Evolutionary conservation across 768 basidiomycete species (phyloP).

Genomic region (Neoboletus brunneissimus): DNA sequence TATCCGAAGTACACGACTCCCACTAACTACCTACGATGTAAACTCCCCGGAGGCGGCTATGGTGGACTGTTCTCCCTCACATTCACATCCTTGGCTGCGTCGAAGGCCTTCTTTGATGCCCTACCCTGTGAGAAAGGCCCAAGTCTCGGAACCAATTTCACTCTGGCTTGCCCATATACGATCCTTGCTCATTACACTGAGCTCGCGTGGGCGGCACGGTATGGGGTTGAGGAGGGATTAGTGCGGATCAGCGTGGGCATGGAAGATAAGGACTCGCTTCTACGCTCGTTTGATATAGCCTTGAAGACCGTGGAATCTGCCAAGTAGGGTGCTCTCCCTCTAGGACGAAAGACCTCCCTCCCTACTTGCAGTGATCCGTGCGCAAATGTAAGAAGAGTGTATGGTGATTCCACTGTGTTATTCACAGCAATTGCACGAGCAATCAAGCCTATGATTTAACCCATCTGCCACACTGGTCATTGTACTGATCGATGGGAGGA

Average conservation of each 20-base stretch:
- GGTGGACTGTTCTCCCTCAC: constrained; percentile 88
- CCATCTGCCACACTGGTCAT: not conserved
- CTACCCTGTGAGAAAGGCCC: constrained; percentile 88
- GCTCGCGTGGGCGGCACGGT: constrained; percentile 86
- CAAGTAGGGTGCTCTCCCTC: constrained; percentile 2
- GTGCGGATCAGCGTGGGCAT: constrained; percentile 91
- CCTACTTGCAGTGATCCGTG: not conserved
- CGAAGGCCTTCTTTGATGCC: constrained; percentile 79
- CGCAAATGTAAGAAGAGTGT: not conserved
- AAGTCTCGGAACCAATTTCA: constrained; percentile 92
- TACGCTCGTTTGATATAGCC: constrained; percentile 59
- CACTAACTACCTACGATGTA: constrained; percentile 68
- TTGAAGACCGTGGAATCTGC: constrained; percentile 67
- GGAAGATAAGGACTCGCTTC: constrained; percentile 63
- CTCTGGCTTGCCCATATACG: constrained; percentile 90
- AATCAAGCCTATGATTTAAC: not conserved
- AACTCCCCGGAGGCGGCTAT: constrained; percentile 57
- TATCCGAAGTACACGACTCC: constrained; percentile 84
- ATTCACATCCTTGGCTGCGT: constrained; percentile 67
- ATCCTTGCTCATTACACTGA: constrained; percentile 89
- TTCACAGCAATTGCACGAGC: not conserved
- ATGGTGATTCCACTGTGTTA: not conserved
- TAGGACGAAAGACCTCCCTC: not conserved
- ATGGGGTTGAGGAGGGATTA: constrained; percentile 79
- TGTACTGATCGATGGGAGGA: not conserved